Evolutionary conservation across 73 alveolate genomes (phyloP).

Genomic region (Paramecium primaurelia): DNA sequence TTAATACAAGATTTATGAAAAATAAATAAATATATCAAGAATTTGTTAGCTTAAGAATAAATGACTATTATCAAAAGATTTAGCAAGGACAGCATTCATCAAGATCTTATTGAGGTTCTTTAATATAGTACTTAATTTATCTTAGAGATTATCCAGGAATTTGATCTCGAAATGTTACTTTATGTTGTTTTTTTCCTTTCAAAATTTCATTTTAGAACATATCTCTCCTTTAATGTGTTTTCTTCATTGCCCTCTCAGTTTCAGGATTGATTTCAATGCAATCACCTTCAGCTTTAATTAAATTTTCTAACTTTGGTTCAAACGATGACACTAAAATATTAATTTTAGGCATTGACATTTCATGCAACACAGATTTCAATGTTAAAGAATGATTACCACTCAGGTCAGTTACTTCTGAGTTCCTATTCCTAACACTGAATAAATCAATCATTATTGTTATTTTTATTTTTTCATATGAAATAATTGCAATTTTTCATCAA

Average conservation of each 20-base stretch:
- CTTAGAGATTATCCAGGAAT: background rate
- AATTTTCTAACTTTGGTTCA: background rate
- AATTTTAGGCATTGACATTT: background rate
- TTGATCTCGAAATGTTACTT: background rate
- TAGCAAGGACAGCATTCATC: constrained; percentile 14
- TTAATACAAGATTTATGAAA: background rate
- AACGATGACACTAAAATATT: background rate
- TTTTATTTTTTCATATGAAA: background rate
- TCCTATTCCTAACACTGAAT: background rate
- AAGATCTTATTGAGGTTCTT: background rate
- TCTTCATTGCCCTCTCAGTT: background rate
- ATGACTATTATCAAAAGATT: background rate
- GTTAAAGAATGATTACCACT: background rate
- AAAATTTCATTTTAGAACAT: background rate
- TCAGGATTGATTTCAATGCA: background rate
- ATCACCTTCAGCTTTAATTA: background rate
- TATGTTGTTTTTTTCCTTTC: background rate
- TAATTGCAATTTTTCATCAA: background rate
- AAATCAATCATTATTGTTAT: background rate
- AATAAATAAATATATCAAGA: background rate
- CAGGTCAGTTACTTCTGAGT: background rate
- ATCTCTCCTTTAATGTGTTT: background rate
- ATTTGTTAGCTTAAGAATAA: background rate
- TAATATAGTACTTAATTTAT: background rate
- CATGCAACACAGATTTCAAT: background rate